A percentile compares a stretch with the other conserved stretches of the same genome.
These are phyloP conservation scores for Podospora fimiseda DNA, from an alignment of 495 filamentous ascomycete species.

Conservation along the genomic window DNA sequence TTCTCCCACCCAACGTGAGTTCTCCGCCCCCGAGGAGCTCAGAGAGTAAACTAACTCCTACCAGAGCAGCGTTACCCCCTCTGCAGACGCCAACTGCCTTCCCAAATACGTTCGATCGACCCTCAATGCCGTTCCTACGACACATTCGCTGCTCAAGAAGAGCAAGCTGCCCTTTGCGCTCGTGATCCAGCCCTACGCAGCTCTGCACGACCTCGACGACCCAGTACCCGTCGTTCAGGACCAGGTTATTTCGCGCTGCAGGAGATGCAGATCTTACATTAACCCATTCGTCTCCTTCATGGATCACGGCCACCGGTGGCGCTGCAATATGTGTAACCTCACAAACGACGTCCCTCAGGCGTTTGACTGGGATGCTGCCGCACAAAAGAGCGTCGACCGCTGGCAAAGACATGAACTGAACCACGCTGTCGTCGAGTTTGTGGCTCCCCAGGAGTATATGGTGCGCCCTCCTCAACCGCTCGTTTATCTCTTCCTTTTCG, in stretches of 20 bases:
- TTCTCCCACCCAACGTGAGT: slow-evolving; percentile 86
- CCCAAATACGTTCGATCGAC: slow-evolving; percentile 95
- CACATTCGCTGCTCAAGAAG: slow-evolving; percentile 87
- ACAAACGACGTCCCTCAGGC: slow-evolving; percentile 98
- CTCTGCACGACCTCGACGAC: slow-evolving; percentile 89
- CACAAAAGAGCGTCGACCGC: slow-evolving; percentile 83
- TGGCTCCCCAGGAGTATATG: slow-evolving; percentile 99
- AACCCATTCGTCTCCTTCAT: slow-evolving; percentile 95
- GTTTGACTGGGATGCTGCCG: slow-evolving; percentile 92
- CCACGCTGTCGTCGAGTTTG: slow-evolving; percentile 89
- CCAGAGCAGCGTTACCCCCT: slow-evolving; percentile 86
- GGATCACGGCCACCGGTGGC: slow-evolving; percentile 95
- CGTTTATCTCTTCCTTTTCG: slow-evolving; percentile 96
- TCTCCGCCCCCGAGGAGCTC: neutral
- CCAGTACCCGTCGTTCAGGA: slow-evolving; percentile 87
- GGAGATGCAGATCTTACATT: slow-evolving; percentile 93
- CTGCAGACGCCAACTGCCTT: slow-evolving; percentile 84
- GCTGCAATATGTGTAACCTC: slow-evolving; percentile 98
- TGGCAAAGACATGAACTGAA: slow-evolving; percentile 89
- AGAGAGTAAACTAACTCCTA: slow-evolving; percentile 26
- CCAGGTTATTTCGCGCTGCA: slow-evolving; percentile 93
- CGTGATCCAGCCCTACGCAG: slow-evolving; percentile 89
- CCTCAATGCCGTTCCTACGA: slow-evolving; percentile 86
- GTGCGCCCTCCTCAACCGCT: slow-evolving; percentile 93
- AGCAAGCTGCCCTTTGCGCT: slow-evolving; percentile 92